Evolutionary conservation across 2,329 filamentous ascomycete species (phyloP), one percentile per base, ranked within the genome.

Genomic region (Hirsutella thompsonii): DNA sequence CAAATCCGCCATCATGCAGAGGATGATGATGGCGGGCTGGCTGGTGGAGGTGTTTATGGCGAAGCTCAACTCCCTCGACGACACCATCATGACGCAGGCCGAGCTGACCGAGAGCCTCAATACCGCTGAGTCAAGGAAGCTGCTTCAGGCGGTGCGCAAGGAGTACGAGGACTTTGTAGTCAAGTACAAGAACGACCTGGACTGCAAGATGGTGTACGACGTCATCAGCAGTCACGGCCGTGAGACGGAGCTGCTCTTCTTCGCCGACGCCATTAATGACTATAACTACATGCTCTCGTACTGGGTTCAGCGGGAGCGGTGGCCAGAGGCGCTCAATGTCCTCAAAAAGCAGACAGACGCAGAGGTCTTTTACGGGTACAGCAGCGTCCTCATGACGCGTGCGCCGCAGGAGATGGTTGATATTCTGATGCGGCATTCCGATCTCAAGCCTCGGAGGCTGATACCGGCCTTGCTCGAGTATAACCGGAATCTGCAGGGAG

Each of bases 11-110:
- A 69, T 81, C 23, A 98, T 98, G 89, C 92, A 98, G 61, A 73
- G 90, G 44, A 83, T 85, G 48, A 94, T 98, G 87, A 80, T 96
- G 49, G 85, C 90, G 2, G 89, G 83, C 49, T 98, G 92, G 92
- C 73, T 98, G 35, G 72, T 95, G 9, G 92, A 98, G 60, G 74
- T 96, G 2, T 98, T 90, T 61, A 98, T 98, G 88, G 85, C 88
- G 5, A 95, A 94, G 61, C 72, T 98, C 34, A 95, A 98, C 57
- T 82, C 84, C 3, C 71, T 98, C 3, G 92, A 98, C 55, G 92
- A 98, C 60, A 89, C 84, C 3, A 90, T 96, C 47, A 83, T 89
- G 32, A 93, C 89, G 0, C 84, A 86, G 52, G 85, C 87, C 0
- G 88, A 94, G 56, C 63, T 90, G 19, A 74, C 79, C 1, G 85